Base-by-base conservation (phyloP, 2,329 filamentous ascomycete species). In the Verticillium albo-atrum region DNA sequence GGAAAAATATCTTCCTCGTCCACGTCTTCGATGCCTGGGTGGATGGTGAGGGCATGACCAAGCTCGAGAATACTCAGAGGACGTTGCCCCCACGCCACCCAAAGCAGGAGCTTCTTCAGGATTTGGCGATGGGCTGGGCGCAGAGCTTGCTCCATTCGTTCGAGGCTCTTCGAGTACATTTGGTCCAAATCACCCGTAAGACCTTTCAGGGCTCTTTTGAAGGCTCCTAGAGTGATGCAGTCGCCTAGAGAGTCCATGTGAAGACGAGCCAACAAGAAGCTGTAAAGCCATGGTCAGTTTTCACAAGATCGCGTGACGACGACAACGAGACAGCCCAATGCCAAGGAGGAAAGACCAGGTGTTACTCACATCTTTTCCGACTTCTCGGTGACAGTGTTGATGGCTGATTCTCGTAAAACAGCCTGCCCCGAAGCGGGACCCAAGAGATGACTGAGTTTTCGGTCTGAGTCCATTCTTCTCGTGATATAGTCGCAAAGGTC, bases 131-230 rank as follows among this genome's bases (percentile, higher is more conserved):
- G 55, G 20, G 27, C 30, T 20, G 55, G 37, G 25, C 37, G 55
- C 23, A 56, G 5, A 20, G 35, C 26, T 28, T 32, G 35, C 14
- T 56, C 26, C 35, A 56, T 56, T 2, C 55, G 55, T 37, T 56
- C 55, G 25, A 56, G 55, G 30, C 35, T 56, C 55, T 56, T 56
- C 15, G 35, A 26, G 37, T 50, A 56, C 37, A 56, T 56, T 37
- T 56, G 35, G 23, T 47, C 35, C 35, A 56, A 28, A 25, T 50
- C 37, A 50, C 35, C 35, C n/a, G 35, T 56, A n/a, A 56, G 55
- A 37, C 27, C 55, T 50, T 47, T 56, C 35, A 56, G 35, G 37
- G 55, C 26, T 20, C 26, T 20, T 20, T 47, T 28, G 25, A 56
- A 26, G 12, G 26, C 35, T 23, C 23, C 37, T 3, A 50, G 55